Evolutionary conservation across 1,139 yeast genomes (phyloP), one percentile per base, ranked within the genome.

Genomic region (Zygosaccharomyces sapae): DNA sequence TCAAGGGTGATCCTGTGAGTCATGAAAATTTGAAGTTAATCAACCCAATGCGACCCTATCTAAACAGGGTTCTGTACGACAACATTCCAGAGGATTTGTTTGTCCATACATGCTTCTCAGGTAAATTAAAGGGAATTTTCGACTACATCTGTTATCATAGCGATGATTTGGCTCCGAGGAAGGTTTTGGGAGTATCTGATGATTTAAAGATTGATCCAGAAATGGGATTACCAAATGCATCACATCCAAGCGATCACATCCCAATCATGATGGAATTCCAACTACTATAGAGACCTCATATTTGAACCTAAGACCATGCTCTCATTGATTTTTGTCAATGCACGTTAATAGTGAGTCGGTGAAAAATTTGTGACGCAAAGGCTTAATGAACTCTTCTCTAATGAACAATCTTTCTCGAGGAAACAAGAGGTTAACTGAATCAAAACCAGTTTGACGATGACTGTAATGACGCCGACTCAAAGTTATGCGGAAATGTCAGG

Each of bases 211-310:
- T 30, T 1, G 70, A 75, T 43, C 77, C 78, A 47, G 79, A 82
- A 50, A 79, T 85, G 60, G 98, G 97, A 1, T 78, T 92, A 65
- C 98, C 98, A 4, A 88, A 87, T 63, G 83, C 84, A 8, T 82
- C 86, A 59, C 86, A 84, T 70, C 97, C 97, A 22, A 86, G 96
- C 41, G 97, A 90, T 68, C 97, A 90, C 68, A 82, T 90, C 56
- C 92, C 96, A 5, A 71, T 90, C 50, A 80, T 87, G 39, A 76
- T 89, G 16, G 83, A 82, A 62, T 82, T 89, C 60, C 83, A 80
- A 59, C 79, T 83, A 25, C 47, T 57, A 18, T 53, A 47, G 48
- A 2, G 8, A 19, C 16, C 16, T 16, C 16, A 16, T 16, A 16
- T 16, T 16, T 16, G 16, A 16, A 16, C 16, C 16, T 16, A 16